Evolutionary conservation across 2,329 filamentous ascomycete genomes (phyloP).

Genomic region (Talaromyces albobiverticillius): DNA sequence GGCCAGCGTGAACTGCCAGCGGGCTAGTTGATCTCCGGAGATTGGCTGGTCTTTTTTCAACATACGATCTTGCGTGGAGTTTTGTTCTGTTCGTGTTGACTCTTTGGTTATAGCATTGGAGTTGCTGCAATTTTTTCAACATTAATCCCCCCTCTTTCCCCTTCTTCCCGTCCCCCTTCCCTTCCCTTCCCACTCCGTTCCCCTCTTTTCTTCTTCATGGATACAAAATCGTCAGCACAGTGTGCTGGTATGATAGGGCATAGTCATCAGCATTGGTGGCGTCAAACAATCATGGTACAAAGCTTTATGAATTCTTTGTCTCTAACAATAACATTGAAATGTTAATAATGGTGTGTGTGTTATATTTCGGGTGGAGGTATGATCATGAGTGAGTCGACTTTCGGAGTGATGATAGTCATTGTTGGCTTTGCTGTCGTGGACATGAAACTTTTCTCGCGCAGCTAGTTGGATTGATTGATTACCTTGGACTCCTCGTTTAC

Average conservation of each 20-base stretch:
- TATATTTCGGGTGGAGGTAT: neutral
- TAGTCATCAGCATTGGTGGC: conserved; percentile 9
- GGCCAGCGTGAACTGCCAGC: conserved; percentile 28
- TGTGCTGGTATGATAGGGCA: conserved; percentile 5
- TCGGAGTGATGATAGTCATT: too few relatives aligned
- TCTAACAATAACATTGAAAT: neutral
- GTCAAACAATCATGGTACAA: conserved; percentile 8
- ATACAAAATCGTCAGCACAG: conserved; percentile 3
- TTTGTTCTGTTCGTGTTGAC: neutral
- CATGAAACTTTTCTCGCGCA: too few relatives aligned
- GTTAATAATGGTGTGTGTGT: conserved; percentile 3
- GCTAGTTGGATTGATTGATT: too few relatives aligned
- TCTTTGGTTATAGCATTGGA: conserved; percentile 1
- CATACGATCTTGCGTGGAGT: neutral
- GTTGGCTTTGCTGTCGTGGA: too few relatives aligned
- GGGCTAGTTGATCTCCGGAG: too few relatives aligned
- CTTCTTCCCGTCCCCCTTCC: neutral
- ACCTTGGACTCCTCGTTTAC: too few relatives aligned
- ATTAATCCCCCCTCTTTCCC: conserved; percentile 1
- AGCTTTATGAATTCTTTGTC: neutral
- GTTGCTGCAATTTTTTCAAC: neutral
- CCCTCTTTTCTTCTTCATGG: neutral
- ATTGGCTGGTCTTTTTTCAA: too few relatives aligned
- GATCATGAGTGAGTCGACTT: neutral
- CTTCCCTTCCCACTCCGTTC: neutral